phyloP scores from a whole-genome alignment of 2,329 filamentous ascomycete genomes.

The Phialocephala sp. region DNA sequence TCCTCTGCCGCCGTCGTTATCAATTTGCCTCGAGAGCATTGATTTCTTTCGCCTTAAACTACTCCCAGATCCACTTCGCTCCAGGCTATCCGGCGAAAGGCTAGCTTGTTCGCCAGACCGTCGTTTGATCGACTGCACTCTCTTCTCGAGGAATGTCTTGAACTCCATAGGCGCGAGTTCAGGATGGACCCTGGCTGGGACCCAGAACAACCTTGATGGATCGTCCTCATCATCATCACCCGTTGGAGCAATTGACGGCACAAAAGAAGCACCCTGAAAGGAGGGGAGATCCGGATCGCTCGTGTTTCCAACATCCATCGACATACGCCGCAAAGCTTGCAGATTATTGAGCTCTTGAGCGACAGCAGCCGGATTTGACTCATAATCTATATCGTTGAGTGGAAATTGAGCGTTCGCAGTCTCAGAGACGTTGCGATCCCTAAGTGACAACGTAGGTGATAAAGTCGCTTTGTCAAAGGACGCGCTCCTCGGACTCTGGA shows the following conservation, averaged over 20 bases:
- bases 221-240: slow-evolving; percentile 84
- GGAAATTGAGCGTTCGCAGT: slow-evolving; percentile 66
- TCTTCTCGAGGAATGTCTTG: slow-evolving; percentile 93
- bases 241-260: slow-evolving; percentile 74
- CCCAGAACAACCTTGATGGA: slow-evolving; percentile 89
- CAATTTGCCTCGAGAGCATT: slow-evolving; percentile 91
- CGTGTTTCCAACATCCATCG: slow-evolving; percentile 71
- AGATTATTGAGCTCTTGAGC: slow-evolving; percentile 76
- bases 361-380: slow-evolving; percentile 73
- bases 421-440: slow-evolving; percentile 48
- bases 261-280: slow-evolving; percentile 66
- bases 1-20: slow-evolving; percentile 66
- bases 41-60: slow-evolving; percentile 87
- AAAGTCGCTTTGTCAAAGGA: slow-evolving; percentile 43
- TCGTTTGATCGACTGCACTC: slow-evolving; percentile 86
- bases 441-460: slow-evolving; percentile 48
- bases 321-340: slow-evolving; percentile 76
- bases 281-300: slow-evolving; percentile 78
- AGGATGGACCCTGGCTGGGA: slow-evolving; percentile 90
- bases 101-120: slow-evolving; percentile 76
- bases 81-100: slow-evolving; percentile 60
- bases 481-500: slow-evolving; percentile 39
- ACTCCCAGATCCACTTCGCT: slow-evolving; percentile 59
- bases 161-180: slow-evolving; percentile 96
- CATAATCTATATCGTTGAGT: slow-evolving; percentile 75